Conservation (phyloP, 164 flowering plant genomes). For the Cinnamomum micranthum region DNA sequence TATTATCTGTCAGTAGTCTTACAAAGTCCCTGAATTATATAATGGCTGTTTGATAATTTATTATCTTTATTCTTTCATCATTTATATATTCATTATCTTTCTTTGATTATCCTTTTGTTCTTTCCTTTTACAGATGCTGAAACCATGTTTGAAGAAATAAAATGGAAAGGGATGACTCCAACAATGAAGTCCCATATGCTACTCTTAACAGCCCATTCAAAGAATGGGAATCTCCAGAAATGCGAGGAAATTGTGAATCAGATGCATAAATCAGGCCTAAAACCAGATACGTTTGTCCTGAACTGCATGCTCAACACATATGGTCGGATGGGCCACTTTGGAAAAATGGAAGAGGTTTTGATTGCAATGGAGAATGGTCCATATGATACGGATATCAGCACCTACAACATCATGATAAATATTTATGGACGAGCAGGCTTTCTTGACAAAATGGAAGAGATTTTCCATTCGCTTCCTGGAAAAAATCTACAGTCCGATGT, state of each 20-base stretch:
- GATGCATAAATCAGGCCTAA: conserved; percentile 62
- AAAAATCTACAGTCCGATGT: conserved; percentile 68
- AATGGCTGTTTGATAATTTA: too few species aligned
- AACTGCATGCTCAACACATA: conserved; percentile 79
- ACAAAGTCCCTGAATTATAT: too few species aligned
- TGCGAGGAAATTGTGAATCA: conserved; percentile 75
- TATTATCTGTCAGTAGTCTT: too few species aligned
- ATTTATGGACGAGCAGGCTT: conserved; percentile 75
- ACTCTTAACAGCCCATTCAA: conserved; percentile 69
- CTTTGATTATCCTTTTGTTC: neutral
- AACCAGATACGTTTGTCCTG: conserved; percentile 73
- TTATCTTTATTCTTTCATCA: too few species aligned
- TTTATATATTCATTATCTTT: neutral
- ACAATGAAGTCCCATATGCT: conserved; percentile 96
- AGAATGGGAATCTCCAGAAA: conserved; percentile 43
- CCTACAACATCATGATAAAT: conserved; percentile 81
- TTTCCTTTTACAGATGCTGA: conserved; percentile 47
- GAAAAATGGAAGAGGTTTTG: conserved; percentile 76
- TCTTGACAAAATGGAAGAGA: conserved; percentile 59
- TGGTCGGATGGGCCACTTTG: conserved; percentile 65
- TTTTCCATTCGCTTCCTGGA: conserved; percentile 43
- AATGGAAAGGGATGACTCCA: conserved; percentile 59
- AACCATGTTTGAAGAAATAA: conserved; percentile 66
- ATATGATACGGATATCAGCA: conserved; percentile 62
- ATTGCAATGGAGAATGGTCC: conserved; percentile 53